These are phyloP conservation scores for Puccinia hordei DNA, from an alignment of 1,284 basidiomycete genomes.

Conservation along the genomic window DNA sequence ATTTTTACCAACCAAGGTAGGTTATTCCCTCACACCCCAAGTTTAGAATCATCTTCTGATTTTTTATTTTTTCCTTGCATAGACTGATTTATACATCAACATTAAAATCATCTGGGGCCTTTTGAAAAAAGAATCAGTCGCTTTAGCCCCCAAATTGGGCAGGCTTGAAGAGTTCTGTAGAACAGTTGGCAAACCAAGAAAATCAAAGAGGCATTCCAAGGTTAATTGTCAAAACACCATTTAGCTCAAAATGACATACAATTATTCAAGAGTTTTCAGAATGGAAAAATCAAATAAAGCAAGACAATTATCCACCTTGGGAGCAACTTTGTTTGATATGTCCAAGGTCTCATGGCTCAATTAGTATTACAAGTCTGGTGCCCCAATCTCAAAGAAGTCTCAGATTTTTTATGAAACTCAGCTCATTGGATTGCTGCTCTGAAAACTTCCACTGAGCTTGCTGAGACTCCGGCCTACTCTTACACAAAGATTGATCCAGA, in stretches of 20 bases:
- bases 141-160: not conserved
- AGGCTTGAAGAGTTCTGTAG: slow-evolving; percentile 25
- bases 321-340: slow-evolving; percentile 14
- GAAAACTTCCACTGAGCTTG: slow-evolving; percentile 18
- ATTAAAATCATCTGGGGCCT: slow-evolving; percentile 39
- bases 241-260: not conserved
- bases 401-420: too few species aligned
- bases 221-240: not conserved
- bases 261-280: not conserved
- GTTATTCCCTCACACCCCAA: not conserved
- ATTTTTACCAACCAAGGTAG: slow-evolving; percentile 25
- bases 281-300: not conserved
- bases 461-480: not conserved
- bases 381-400: too few species aligned
- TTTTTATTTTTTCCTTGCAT: not conserved
- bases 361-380: too few species aligned
- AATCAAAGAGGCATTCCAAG: slow-evolving; percentile 5
- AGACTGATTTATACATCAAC: slow-evolving; percentile 11
- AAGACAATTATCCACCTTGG: slow-evolving; percentile 21
- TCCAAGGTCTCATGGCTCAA: too few species aligned
- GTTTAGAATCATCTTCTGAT: not conserved
- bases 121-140: too few species aligned
- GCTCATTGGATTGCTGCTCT: too few species aligned
- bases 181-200: not conserved
- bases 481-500: slow-evolving; percentile 14